A percentile compares a stretch with the other conserved stretches of the same genome.
These are phyloP conservation scores for Colletotrichum theobromicola DNA, from an alignment of 2,329 filamentous ascomycete species.

Conservation along the genomic window DNA sequence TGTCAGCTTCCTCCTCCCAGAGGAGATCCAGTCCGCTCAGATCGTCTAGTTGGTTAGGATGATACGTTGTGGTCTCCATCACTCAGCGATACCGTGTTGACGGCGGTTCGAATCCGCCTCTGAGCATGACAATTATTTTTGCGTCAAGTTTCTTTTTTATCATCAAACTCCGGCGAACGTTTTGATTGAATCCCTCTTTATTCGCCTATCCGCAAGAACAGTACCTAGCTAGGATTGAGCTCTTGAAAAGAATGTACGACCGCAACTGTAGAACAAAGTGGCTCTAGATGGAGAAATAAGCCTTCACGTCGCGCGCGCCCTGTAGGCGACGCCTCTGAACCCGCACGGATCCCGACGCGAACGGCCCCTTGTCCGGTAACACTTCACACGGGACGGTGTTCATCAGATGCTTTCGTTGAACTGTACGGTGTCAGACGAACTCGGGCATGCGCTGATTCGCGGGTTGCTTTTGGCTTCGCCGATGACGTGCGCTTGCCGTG, in stretches of 20 bases:
- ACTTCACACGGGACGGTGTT: neutral
- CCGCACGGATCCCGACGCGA: neutral
- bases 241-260: neutral
- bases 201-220: too few species aligned
- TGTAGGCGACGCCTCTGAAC: rapidly evolving
- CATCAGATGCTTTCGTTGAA: neutral
- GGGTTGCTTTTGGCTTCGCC: neutral
- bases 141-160: neutral
- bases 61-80: slow-evolving; percentile 21
- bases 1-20: neutral
- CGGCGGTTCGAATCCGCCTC: slow-evolving; percentile 23
- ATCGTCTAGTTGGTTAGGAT: slow-evolving; percentile 23
- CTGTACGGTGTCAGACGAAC: neutral
- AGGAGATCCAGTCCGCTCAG: slow-evolving; percentile 4
- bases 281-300: neutral
- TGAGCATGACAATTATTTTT: neutral
- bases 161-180: neutral
- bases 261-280: neutral
- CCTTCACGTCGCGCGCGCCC: neutral
- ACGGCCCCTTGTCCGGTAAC: neutral
- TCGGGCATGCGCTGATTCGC: neutral
- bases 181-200: too few species aligned
- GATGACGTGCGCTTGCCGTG: slow-evolving; percentile 7
- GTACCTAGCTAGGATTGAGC: too few species aligned
- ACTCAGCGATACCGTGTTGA: slow-evolving; percentile 19